Evolutionary conservation across 768 basidiomycete genomes (phyloP), one percentile per base, ranked within the genome.

Genomic region (Calocybe gangraenosa): DNA sequence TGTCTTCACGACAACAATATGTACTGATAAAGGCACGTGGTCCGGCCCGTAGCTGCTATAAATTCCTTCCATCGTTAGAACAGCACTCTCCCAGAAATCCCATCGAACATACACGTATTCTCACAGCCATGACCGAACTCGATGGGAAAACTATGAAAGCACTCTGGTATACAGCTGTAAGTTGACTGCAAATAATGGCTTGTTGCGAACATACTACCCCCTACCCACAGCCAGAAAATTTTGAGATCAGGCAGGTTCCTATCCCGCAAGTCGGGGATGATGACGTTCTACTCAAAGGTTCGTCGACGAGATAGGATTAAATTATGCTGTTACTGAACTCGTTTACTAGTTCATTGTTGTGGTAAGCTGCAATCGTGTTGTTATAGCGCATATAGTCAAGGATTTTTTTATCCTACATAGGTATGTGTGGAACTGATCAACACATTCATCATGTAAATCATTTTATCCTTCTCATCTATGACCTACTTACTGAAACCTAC

Each of bases 201-300:
- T 19, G 37, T 38, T 44, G 35, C 40, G 53, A 22, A 46, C 50
- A 53, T 31, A 35, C 40, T n/a, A 41, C 40, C 33, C 7, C 25
- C 25, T 44, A n/a, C n/a, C 7, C 10, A 18, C 47, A 87, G 83
- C 79, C 87, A 43, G 66, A 69, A 55, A 63, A 86, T 40, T 89
- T 88, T 53, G 76, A 78, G 45, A 71, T 88, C 47, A 80, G 71
- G 54, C 65, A 79, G 31, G 84, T 88, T 7, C 81, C 83, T 3
- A 77, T 87, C 44, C 87, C 87, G 6, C 48, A 74, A 47, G 69
- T 78, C 48, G 74, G 74, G 25, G 82, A 84, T 50, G 76, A 86
- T 42, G 87, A 90, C 20, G 76, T 89, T 39, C 73, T 89, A 42
- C 68, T 90, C 53, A 87, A 90, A 74, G 84, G 84, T 46, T 7